Conservation (phyloP, 2,329 filamentous ascomycete genomes). For the Torrubiellomyces zombiae region DNA sequence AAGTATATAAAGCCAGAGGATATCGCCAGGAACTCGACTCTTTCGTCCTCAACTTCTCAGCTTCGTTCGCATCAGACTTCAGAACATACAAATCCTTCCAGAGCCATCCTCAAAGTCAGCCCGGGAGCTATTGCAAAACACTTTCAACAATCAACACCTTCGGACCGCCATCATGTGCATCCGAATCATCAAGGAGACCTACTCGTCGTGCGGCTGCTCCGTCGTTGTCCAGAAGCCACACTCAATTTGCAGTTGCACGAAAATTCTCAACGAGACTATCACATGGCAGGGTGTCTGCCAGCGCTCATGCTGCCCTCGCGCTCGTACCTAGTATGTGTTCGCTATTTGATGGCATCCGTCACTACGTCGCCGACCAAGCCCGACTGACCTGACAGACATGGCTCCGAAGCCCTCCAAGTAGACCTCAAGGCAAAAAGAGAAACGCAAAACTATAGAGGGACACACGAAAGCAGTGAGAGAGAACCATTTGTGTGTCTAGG, state of each 20-base stretch:
- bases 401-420: background rate
- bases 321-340: slow-evolving; percentile 2
- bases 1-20: too few relatives aligned
- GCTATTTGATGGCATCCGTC: too few relatives aligned
- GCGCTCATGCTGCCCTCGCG: slow-evolving; percentile 14
- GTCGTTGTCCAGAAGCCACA: slow-evolving; percentile 8
- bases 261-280: slow-evolving; percentile 11
- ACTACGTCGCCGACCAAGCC: background rate
- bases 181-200: slow-evolving; percentile 16
- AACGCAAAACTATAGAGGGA: slow-evolving; percentile 10
- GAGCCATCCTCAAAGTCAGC: too few relatives aligned
- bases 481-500: too few relatives aligned
- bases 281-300: slow-evolving; percentile 17
- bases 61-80: background rate
- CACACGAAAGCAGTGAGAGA: slow-evolving; percentile 5
- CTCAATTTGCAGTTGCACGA: slow-evolving; percentile 14
- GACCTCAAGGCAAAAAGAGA: slow-evolving; percentile 5
- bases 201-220: slow-evolving; percentile 16
- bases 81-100: background rate
- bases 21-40: background rate
- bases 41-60: slow-evolving; percentile 2
- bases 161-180: slow-evolving; percentile 15
- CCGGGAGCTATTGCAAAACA: background rate
- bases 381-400: background rate
- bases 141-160: slow-evolving; percentile 2